Conservation (phyloP, 2,329 filamentous ascomycete species). For the Fusarium xylarioides region DNA sequence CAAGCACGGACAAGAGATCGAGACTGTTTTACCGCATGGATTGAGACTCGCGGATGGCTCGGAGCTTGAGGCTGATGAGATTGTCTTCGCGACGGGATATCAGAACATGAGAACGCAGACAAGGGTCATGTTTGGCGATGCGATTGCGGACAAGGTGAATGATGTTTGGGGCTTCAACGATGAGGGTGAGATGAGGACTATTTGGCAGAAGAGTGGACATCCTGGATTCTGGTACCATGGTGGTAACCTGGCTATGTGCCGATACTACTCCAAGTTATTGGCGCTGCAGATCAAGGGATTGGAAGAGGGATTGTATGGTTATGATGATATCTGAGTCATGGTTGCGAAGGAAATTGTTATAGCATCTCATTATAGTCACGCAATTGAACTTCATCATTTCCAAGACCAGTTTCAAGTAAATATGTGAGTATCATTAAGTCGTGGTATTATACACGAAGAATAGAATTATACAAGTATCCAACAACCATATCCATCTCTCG, state of each 20-base stretch:
- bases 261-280: conserved; percentile 66
- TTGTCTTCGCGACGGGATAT: conserved; percentile 72
- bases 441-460: not conserved
- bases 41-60: conserved; percentile 63
- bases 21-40: conserved; percentile 56
- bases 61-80: conserved; percentile 67
- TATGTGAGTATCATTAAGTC: not conserved
- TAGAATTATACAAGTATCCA: not conserved
- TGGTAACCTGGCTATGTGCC: conserved; percentile 69
- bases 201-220: conserved; percentile 69
- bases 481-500: not conserved
- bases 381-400: not conserved
- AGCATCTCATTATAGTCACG: not conserved
- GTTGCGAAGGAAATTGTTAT: not conserved
- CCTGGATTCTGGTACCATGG: conserved; percentile 74
- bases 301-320: conserved; percentile 50
- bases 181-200: conserved; percentile 64
- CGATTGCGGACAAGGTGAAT: conserved; percentile 64
- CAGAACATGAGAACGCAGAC: conserved; percentile 74
- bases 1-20: conserved; percentile 66
- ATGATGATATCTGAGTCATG: conserved; percentile 40
- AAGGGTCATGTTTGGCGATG: conserved; percentile 68
- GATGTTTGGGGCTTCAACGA: conserved; percentile 71
- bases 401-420: rapidly evolving
- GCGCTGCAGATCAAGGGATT: conserved; percentile 62